Percentiles rank a stretch among this genome's conserved stretches.
phyloP scores from a whole-genome alignment of 305 asterid genomes.

The Ilex paraguariensis region DNA sequence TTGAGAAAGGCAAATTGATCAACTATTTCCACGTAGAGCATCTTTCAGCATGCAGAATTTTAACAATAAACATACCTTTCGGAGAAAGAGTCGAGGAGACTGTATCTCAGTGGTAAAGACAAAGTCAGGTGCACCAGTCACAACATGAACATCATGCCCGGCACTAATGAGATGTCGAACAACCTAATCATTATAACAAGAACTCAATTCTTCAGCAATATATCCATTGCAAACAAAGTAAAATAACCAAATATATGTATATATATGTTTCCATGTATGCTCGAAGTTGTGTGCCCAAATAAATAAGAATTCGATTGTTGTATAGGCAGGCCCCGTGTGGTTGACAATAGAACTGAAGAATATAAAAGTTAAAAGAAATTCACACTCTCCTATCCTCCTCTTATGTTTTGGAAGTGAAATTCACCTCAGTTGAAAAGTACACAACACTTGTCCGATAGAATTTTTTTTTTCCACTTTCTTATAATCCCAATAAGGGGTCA shows the following conservation, averaged over 20 bases:
- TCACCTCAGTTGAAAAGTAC: too few species aligned
- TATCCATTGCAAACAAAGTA: background rate
- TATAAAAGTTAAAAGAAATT: too few species aligned
- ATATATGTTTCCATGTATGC: background rate
- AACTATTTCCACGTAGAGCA: background rate
- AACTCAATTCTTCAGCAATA: background rate
- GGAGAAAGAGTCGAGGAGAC: constrained; percentile 80
- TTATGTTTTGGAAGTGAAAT: background rate
- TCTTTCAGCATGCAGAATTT: background rate
- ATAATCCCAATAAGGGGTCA: too few species aligned
- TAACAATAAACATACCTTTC: constrained; percentile 50
- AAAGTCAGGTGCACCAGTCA: constrained; percentile 95
- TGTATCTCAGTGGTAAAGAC: constrained; percentile 79
- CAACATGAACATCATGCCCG: constrained; percentile 93
- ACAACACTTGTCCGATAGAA: too few species aligned
- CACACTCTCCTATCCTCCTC: too few species aligned
- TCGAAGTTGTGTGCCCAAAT: background rate
- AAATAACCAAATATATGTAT: background rate
- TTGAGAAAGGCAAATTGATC: background rate
- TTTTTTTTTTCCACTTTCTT: too few species aligned
- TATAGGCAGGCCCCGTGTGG: too few species aligned
- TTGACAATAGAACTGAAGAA: too few species aligned
- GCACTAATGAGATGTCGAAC: constrained; percentile 87
- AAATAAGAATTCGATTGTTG: background rate
- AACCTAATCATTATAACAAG: constrained; percentile 44